Evolutionary conservation across 2,329 filamentous ascomycete genomes (phyloP).

Genomic region (Penicillium sp.): DNA sequence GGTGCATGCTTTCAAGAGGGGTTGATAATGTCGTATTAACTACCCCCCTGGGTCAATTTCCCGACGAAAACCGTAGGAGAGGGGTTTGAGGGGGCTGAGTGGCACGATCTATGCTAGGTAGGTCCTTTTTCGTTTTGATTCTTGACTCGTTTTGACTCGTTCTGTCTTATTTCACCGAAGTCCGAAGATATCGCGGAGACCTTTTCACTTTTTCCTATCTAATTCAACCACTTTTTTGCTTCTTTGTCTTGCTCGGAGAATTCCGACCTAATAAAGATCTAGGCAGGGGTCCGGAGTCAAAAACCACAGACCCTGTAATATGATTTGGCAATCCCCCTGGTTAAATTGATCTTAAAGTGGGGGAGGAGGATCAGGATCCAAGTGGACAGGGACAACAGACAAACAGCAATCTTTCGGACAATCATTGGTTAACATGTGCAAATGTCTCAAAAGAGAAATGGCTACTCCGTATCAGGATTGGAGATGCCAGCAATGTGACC

Average conservation of each 20-base stretch:
- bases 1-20: slow-evolving; percentile 21
- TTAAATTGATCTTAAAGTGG: neutral
- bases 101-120: neutral
- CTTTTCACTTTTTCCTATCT: neutral
- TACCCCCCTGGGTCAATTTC: slow-evolving; percentile 4
- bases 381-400: slow-evolving; percentile 1
- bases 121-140: neutral
- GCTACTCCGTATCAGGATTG: slow-evolving; percentile 7
- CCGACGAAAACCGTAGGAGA: slow-evolving; percentile 21
- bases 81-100: neutral
- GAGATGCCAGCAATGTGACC: slow-evolving; percentile 20
- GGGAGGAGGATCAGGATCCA: neutral
- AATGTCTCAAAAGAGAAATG: slow-evolving; percentile 14
- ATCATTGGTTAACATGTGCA: slow-evolving; percentile 20
- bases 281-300: neutral
- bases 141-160: neutral
- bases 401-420: neutral
- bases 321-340: neutral
- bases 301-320: neutral
- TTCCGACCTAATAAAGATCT: neutral
- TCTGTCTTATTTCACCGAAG: neutral
- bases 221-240: neutral
- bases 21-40: slow-evolving; percentile 17
- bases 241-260: neutral
- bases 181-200: neutral